Conservation (phyloP, 2,329 filamentous ascomycete species). For the Lecanicillium sp. region DNA sequence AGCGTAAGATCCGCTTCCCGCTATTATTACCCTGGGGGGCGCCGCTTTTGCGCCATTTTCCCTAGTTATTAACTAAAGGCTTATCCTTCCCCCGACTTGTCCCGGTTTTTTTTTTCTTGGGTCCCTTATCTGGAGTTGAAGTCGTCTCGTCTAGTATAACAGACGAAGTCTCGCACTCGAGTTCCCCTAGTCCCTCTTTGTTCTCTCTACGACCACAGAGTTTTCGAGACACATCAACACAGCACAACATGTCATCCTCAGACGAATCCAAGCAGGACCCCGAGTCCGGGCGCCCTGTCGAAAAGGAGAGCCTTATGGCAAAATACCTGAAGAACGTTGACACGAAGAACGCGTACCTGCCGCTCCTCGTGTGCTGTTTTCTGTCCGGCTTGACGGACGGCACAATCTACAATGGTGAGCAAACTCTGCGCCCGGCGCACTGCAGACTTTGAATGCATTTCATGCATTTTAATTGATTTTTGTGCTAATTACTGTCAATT, state of each 20-base stretch:
- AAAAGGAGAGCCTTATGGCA: conserved; percentile 11
- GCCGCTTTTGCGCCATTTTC: conserved; percentile 11
- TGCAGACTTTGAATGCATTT: background rate
- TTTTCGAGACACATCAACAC: no score
- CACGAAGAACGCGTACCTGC: conserved; percentile 25
- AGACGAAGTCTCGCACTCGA: conserved; percentile 6
- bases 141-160: conserved; percentile 2
- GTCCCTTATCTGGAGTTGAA: background rate
- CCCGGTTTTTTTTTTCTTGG: conserved; percentile 5
- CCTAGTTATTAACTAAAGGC: conserved; percentile 8
- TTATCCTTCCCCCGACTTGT: conserved; percentile 9
- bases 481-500: background rate
- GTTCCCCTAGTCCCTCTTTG: background rate
- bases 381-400: conserved; percentile 36
- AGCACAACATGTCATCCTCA: conserved; percentile 10
- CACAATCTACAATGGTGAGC: conserved; percentile 31
- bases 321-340: conserved; percentile 16
- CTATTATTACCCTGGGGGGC: conserved; percentile 9
- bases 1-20: conserved; percentile 12
- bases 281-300: conserved; percentile 14
- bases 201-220: background rate
- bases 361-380: conserved; percentile 34
- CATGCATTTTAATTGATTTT: no score
- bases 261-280: conserved; percentile 14
- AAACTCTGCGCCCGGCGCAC: background rate